phyloP scores from a whole-genome alignment of 495 filamentous ascomycete species.

The Aspergillus panamensis region DNA sequence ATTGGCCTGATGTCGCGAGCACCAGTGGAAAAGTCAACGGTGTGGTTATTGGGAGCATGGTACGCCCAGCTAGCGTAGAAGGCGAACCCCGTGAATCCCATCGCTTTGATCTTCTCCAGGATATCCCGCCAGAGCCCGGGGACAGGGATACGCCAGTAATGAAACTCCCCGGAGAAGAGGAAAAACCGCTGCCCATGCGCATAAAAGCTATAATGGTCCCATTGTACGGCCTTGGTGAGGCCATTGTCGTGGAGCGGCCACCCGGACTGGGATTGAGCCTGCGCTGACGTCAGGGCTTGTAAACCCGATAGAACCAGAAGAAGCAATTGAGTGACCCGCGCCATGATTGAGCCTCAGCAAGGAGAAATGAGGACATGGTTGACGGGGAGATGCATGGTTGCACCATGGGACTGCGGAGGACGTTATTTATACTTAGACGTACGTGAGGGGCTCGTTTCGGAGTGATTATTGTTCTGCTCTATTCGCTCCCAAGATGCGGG shows the following conservation, averaged over 20 bases:
- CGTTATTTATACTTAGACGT: background rate
- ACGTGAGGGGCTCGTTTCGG: background rate
- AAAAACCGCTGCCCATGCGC: conserved; percentile 54
- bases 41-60: conserved; percentile 48
- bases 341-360: conserved; percentile 13
- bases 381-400: background rate
- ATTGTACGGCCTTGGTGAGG: conserved; percentile 49
- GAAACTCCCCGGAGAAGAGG: conserved; percentile 59
- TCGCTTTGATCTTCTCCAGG: conserved; percentile 61
- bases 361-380: background rate
- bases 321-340: conserved; percentile 14
- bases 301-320: conserved; percentile 20
- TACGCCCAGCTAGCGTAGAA: conserved; percentile 59
- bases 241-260: conserved; percentile 53
- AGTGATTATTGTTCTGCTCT: background rate
- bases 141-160: conserved; percentile 59
- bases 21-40: conserved; percentile 55
- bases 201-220: conserved; percentile 59
- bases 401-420: background rate
- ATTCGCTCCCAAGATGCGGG: background rate
- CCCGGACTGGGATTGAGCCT: conserved; percentile 21
- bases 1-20: conserved; percentile 51
- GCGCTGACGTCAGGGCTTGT: conserved; percentile 17
- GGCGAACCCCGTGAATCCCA: conserved; percentile 53
- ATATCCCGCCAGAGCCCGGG: conserved; percentile 58